Evolutionary conservation across 2,329 filamentous ascomycete species (phyloP), one percentile per base, ranked within the genome.

Genomic region (Chrysosporium keratinophilum): DNA sequence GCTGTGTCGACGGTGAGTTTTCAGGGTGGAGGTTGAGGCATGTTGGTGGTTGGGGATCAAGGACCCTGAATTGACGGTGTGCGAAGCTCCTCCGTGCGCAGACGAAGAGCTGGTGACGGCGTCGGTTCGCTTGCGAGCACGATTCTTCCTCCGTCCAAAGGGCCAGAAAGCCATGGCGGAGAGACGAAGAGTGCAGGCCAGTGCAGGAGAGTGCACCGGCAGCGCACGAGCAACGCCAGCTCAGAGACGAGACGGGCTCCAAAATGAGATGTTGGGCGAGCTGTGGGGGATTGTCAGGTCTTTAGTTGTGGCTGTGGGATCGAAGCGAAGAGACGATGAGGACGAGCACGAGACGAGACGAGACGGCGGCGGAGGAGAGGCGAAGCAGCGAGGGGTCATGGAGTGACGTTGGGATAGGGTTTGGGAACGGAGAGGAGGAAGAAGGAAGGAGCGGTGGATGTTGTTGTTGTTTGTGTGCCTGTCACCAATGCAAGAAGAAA

Each of bases 81-180:
- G 64, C 44, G 47, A 60, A 67, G 56, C 50, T 31, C 35, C 19
- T 52, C 20, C 67, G 60, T 58, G 65, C 58, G n/a, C 59, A 64
- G 60, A 68, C 69, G 34, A 39, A 9, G 41, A 45, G 50, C 41
- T 52, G 19, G 50, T 37, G 60, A 73, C 72, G 66, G 81, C 76
- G 64, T 76, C 69, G 63, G 78, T 78, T 56, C 77, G 71, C 60
- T 78, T 70, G 61, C 76, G 78, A 68, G 80, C 81, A 71, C 83
- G 83, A 70, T 82, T 83, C 71, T 79, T 83, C 72, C 78, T 84
- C 65, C 84, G 82, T 70, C 83, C 78, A 71, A 94, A 95, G 57
- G 84, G 87, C 88, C 88, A 94, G 70, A 90, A 74, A 67, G 84
- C 81, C 87, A 91, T 91, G 63, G 61, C 65, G 65, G 59, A 49